These are phyloP conservation scores for Fonsecaea pedrosoi DNA, from an alignment of 2,329 filamentous ascomycete genomes.

Conservation along the genomic window DNA sequence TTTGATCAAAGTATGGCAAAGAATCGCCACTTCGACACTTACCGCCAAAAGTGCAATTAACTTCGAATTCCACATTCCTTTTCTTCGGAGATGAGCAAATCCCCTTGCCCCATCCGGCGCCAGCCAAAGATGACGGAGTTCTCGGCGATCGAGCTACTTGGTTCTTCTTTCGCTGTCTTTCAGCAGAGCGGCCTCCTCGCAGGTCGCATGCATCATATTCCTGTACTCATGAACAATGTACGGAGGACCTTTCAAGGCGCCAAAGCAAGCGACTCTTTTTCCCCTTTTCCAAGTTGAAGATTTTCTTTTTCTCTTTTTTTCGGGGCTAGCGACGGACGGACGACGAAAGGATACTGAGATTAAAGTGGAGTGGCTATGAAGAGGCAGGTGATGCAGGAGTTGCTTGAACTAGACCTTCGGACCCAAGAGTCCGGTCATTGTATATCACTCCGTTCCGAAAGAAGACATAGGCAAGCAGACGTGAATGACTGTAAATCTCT, in stretches of 20 bases:
- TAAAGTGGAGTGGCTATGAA: constrained; percentile 5
- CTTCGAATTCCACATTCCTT: constrained; percentile 2
- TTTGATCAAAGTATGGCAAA: constrained; percentile 4
- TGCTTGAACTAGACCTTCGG: constrained; percentile 21
- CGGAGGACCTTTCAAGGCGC: constrained; percentile 13
- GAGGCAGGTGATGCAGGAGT: constrained; percentile 14
- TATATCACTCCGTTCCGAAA: constrained; percentile 22
- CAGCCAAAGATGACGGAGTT: constrained; percentile 4
- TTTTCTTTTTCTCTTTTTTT: background rate
- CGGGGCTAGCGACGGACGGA: background rate
- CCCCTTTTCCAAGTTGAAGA: constrained; percentile 9
- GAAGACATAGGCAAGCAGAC: constrained; percentile 21
- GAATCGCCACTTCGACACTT: constrained; percentile 12
- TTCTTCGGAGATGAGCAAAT: constrained; percentile 3
- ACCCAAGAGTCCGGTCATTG: constrained; percentile 13
- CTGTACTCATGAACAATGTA: constrained; percentile 19
- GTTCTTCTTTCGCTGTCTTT: constrained; percentile 14
- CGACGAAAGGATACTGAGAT: constrained; percentile 7
- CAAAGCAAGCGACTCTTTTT: constrained; percentile 15
- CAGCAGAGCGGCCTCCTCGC: constrained; percentile 11
- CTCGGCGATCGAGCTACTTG: constrained; percentile 7
- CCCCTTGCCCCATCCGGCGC: background rate
- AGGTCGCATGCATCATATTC: constrained; percentile 13
- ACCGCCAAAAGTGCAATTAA: background rate
- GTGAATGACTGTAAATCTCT: constrained; percentile 17